These are phyloP conservation scores for Myxozyma vanderwaltii DNA, from an alignment of 805 yeast genomes.

Conservation along the genomic window DNA sequence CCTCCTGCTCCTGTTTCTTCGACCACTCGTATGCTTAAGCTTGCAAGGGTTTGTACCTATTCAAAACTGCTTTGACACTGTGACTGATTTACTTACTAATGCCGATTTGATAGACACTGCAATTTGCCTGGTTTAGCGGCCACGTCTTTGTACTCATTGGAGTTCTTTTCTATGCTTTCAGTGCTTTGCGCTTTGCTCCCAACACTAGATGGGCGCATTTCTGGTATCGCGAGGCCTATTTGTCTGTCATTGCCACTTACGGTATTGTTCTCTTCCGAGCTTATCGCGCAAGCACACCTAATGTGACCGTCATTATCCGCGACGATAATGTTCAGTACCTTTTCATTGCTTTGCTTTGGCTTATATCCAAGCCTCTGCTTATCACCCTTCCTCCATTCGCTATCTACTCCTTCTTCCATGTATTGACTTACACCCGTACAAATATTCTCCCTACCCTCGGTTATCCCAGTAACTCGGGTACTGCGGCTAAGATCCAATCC, in stretches of 20 bases:
- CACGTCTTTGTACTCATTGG: conserved; percentile 53
- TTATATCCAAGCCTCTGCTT: conserved; percentile 60
- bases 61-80: not conserved
- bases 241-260: conserved; percentile 72
- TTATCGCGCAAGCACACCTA: conserved; percentile 39
- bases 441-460: conserved; percentile 66
- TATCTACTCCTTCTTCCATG: conserved; percentile 80
- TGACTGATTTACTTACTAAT: too few relatives aligned
- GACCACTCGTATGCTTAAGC: conserved; percentile 24
- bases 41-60: conserved; percentile 25
- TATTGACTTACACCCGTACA: conserved; percentile 66
- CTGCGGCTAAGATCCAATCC: conserved; percentile 43
- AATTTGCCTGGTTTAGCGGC: conserved; percentile 74
- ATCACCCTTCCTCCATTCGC: conserved; percentile 72
- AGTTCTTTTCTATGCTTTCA: conserved; percentile 46
- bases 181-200: conserved; percentile 40
- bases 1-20: conserved; percentile 10
- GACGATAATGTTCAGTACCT: conserved; percentile 80
- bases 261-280: conserved; percentile 73
- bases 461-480: conserved; percentile 39
- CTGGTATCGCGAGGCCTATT: conserved; percentile 61
- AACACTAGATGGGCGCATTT: conserved; percentile 43
- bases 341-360: conserved; percentile 54
- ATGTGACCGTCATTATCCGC: conserved; percentile 43
- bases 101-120: conserved; percentile 42